Percentiles rank a stretch among this genome's conserved stretches.
Evolutionary conservation across 306 rosid genomes (phyloP).

Genomic region (Lathyrus tuberosus): DNA sequence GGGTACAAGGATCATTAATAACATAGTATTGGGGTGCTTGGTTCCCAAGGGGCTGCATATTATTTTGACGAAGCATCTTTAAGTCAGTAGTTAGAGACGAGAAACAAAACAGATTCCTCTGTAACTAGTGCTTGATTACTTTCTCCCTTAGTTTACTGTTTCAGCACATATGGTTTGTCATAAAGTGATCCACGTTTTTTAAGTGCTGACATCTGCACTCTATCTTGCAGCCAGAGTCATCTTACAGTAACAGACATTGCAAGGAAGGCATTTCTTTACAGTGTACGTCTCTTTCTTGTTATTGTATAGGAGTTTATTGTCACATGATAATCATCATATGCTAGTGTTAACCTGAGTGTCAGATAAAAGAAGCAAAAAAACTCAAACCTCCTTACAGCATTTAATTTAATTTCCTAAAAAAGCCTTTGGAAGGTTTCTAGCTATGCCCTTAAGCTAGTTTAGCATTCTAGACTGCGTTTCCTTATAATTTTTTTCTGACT

Average conservation of each 20-base stretch:
- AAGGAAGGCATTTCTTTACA: constrained; percentile 93
- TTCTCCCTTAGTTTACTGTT: constrained; percentile 15
- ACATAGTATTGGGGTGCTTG: constrained; percentile 26
- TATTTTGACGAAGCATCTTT: constrained; percentile 9
- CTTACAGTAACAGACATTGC: constrained; percentile 87
- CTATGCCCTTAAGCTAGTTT: neutral
- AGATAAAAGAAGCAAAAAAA: constrained; percentile 4
- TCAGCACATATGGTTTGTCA: constrained; percentile 18
- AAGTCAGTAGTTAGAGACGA: constrained; percentile 11
- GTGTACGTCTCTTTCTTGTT: constrained; percentile 62
- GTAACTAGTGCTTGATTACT: constrained; percentile 29
- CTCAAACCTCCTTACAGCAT: constrained; percentile 13
- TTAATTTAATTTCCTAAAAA: constrained; percentile 18
- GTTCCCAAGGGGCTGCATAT: constrained; percentile 7
- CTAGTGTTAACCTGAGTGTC: constrained; percentile 23
- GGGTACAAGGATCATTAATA: neutral
- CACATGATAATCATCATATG: constrained; percentile 17
- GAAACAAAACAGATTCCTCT: neutral
- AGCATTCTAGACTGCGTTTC: constrained; percentile 6
- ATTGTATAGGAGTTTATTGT: constrained; percentile 7
- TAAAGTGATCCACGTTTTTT: neutral
- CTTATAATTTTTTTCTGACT: neutral
- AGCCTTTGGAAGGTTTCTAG: constrained; percentile 2
- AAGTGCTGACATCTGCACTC: constrained; percentile 32
- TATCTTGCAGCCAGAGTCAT: constrained; percentile 64